phyloP scores from a whole-genome alignment of 345 rosid genomes.

The Hirschfeldia incana region DNA sequence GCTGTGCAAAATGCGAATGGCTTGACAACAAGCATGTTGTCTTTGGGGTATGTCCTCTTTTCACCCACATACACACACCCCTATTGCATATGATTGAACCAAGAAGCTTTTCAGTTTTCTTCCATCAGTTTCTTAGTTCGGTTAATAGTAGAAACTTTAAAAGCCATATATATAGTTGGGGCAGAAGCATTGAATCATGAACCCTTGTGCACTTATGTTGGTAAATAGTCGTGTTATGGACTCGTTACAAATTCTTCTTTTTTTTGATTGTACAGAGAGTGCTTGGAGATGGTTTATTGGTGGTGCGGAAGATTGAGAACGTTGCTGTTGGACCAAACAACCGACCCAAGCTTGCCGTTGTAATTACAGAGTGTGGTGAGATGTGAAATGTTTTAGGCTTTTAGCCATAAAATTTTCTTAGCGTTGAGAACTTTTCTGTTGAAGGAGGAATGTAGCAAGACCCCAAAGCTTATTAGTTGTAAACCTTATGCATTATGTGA shows the following conservation, averaged over 20 bases:
- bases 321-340: slow-evolving; percentile 93
- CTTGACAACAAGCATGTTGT: slow-evolving; percentile 36
- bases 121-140: not conserved
- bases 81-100: not conserved
- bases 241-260: slow-evolving; percentile 3
- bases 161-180: not conserved
- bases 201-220: not conserved
- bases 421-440: not conserved
- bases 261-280: slow-evolving; percentile 58
- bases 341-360: slow-evolving; percentile 78
- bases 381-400: slow-evolving; percentile 48
- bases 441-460: slow-evolving; percentile 19
- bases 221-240: not conserved
- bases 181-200: not conserved
- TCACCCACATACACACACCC: not conserved
- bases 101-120: not conserved
- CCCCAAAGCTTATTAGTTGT: slow-evolving; percentile 9
- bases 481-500: slow-evolving; percentile 9
- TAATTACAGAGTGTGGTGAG: slow-evolving; percentile 90
- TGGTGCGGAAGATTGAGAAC: slow-evolving; percentile 87
- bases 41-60: slow-evolving; percentile 76
- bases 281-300: slow-evolving; percentile 87
- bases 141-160: not conserved
- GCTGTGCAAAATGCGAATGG: no score
- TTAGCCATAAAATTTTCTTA: not conserved